Conservation (phyloP, 495 filamentous ascomycete species). For the Usnea hakonensis region DNA sequence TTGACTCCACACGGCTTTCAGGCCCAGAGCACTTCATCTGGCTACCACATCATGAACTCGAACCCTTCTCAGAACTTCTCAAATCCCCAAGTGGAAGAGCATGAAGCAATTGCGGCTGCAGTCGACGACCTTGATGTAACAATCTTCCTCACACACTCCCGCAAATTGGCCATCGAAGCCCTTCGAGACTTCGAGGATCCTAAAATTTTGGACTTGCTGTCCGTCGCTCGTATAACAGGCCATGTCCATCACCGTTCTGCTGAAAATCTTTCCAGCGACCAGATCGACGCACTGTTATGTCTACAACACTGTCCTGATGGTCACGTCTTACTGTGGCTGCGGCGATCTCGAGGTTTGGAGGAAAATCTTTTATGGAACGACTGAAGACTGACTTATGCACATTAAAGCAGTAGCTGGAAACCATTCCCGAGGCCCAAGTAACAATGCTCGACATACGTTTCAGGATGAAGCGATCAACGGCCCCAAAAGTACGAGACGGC, state of each 20-base stretch:
- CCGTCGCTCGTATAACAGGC: not conserved
- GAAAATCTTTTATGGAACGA: too few species aligned
- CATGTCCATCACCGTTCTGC: not conserved
- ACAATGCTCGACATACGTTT: not conserved
- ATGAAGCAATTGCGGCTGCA: not conserved
- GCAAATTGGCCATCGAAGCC: not conserved
- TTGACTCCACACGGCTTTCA: not conserved
- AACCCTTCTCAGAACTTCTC: not conserved
- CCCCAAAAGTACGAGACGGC: not conserved
- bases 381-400: not conserved
- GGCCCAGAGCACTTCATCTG: not conserved
- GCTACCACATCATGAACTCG: not conserved
- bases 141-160: not conserved
- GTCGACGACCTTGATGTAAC: not conserved
- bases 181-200: not conserved
- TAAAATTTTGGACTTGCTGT: not conserved
- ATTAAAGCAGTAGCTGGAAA: not conserved
- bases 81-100: not conserved
- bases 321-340: not conserved
- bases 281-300: slow-evolving; percentile 1
- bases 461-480: not conserved
- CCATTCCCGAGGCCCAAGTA: not conserved
- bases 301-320: not conserved
- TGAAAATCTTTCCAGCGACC: not conserved
- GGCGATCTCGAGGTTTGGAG: not conserved